These are phyloP conservation scores for Moelleriella libera DNA, from an alignment of 2,329 filamentous ascomycete species.

Conservation along the genomic window DNA sequence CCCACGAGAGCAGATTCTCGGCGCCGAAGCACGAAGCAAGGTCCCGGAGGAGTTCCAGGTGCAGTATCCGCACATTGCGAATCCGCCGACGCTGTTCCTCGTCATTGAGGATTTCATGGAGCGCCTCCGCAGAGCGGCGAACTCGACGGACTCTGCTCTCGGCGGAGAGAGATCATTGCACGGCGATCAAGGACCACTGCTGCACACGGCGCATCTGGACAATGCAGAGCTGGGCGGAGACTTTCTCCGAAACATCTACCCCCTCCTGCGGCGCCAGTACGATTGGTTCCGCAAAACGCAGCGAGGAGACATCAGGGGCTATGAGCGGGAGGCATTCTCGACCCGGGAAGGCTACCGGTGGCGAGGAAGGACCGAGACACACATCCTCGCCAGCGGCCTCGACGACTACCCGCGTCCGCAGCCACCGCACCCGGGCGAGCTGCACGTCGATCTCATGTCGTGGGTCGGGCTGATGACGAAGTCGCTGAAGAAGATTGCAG, in stretches of 20 bases:
- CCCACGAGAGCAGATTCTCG: constrained; percentile 87
- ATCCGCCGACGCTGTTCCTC: constrained; percentile 89
- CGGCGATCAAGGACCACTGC: constrained; percentile 1
- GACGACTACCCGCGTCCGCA: constrained; percentile 93
- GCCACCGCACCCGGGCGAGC: constrained; percentile 86
- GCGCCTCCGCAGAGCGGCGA: constrained; percentile 49
- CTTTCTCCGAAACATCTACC: constrained; percentile 68
- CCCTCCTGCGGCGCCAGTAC: constrained; percentile 77
- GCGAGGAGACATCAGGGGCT: constrained; percentile 75
- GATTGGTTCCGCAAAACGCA: constrained; percentile 94
- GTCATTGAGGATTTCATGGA: constrained; percentile 74
- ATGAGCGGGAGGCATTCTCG: constrained; percentile 79
- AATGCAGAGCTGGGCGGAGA: constrained; percentile 52
- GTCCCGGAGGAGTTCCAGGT: constrained; percentile 86
- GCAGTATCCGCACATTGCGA: constrained; percentile 95
- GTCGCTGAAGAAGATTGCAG: constrained; percentile 68
- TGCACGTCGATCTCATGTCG: constrained; percentile 86
- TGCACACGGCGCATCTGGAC: constrained; percentile 51
- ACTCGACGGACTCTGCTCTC: constrained; percentile 13
- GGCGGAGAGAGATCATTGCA: constrained; percentile 5
- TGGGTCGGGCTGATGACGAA: constrained; percentile 97
- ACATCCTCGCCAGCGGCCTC: constrained; percentile 83
- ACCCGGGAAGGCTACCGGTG: constrained; percentile 89
- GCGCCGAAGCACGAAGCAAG: constrained; percentile 82
- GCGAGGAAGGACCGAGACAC: constrained; percentile 75